Conservation (phyloP, 257 asterid genomes). For the Salvia rosmarinus region DNA sequence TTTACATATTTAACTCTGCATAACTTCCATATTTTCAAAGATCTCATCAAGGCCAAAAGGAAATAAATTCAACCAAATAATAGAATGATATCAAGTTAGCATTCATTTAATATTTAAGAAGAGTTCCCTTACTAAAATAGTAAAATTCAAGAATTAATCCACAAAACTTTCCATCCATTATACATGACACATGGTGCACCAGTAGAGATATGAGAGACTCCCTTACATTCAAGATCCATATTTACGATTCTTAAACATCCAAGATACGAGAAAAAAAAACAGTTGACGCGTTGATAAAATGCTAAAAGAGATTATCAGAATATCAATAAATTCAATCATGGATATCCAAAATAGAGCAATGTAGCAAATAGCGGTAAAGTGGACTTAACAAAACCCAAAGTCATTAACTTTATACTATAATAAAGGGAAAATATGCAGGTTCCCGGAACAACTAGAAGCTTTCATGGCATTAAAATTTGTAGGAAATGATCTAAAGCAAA, state of each 20-base stretch:
- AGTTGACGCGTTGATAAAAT: slow-evolving; percentile 13
- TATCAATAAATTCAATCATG: slow-evolving; percentile 52
- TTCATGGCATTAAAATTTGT: slow-evolving; percentile 47
- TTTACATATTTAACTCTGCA: slow-evolving; percentile 7
- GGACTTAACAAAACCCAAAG: slow-evolving; percentile 33
- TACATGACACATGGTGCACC: background rate
- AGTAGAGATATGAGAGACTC: background rate
- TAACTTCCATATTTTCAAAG: background rate
- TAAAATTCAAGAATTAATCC: slow-evolving; percentile 13
- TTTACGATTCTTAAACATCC: slow-evolving; percentile 31
- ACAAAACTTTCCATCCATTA: slow-evolving; percentile 13
- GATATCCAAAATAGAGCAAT: slow-evolving; percentile 45
- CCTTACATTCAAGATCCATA: background rate
- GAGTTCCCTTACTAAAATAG: background rate
- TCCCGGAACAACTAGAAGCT: slow-evolving; percentile 42
- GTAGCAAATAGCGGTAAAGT: slow-evolving; percentile 32
- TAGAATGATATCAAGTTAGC: slow-evolving; percentile 10
- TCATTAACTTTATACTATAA: slow-evolving; percentile 33
- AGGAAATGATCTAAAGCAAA: slow-evolving; percentile 48
- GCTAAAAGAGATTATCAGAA: slow-evolving; percentile 35
- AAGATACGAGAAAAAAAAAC: slow-evolving; percentile 17
- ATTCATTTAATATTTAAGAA: slow-evolving; percentile 15
- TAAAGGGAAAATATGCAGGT: slow-evolving; percentile 42
- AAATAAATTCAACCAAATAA: slow-evolving; percentile 1
- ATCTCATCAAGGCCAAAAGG: background rate